Evolutionary conservation across 192 early-diverging fungal species (phyloP).

Genomic region (Coemansia sp.): DNA sequence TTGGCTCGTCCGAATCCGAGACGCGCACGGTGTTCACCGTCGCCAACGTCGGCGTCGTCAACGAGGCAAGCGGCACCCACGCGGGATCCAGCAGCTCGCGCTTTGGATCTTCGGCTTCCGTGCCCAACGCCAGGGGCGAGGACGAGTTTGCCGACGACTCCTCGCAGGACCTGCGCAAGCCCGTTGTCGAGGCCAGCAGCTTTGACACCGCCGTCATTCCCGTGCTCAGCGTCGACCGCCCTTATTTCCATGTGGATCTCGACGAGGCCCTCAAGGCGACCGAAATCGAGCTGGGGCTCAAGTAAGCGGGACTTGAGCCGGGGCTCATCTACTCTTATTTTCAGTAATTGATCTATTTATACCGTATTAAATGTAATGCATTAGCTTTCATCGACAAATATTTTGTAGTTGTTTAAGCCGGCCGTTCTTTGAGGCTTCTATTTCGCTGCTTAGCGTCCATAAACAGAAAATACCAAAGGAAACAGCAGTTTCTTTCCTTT

Average conservation of each 20-base stretch:
- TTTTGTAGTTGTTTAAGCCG: no score
- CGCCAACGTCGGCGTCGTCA: conserved; percentile 28
- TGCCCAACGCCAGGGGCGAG: not conserved
- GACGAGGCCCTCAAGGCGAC: conserved; percentile 47
- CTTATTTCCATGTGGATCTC: conserved; percentile 50
- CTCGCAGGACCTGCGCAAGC: conserved; percentile 1
- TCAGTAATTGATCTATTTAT: not conserved
- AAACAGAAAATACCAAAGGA: no score
- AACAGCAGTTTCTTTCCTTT: no score
- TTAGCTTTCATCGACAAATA: no score
- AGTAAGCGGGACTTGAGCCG: no score
- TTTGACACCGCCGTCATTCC: conserved; percentile 35
- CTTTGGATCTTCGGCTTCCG: not conserved
- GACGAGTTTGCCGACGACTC: conserved; percentile 9
- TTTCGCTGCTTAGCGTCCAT: no score
- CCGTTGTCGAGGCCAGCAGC: conserved; percentile 9
- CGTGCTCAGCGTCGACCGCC: conserved; percentile 36
- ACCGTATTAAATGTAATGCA: no score
- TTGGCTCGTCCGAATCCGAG: conserved; percentile 27
- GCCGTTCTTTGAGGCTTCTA: no score
- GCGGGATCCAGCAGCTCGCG: not conserved
- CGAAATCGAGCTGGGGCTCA: conserved; percentile 38
- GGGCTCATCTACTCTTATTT: no score
- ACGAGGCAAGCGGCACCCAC: conserved; percentile 13
- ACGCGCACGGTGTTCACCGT: conserved; percentile 43